Base-by-base conservation (phyloP, 2,329 filamentous ascomycete genomes). In the Tolypocladium capitatum region DNA sequence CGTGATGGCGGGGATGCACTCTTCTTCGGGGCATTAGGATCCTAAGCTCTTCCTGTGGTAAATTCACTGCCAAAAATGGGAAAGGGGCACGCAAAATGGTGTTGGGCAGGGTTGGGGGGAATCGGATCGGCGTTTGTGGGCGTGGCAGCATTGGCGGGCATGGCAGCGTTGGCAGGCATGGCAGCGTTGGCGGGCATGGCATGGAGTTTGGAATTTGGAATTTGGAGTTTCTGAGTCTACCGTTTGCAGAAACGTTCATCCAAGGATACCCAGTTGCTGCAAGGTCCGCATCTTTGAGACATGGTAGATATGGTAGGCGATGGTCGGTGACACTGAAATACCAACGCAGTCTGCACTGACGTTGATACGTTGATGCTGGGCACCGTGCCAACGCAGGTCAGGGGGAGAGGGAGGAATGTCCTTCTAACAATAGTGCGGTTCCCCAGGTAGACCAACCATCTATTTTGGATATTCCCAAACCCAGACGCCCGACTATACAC, bases 401-500 rank as follows among this genome's bases (percentile, higher is more conserved):
- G n/a, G n/a, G n/a, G n/a, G 21, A 41, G 14, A 1, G 21, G 14
- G 7, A 16, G 14, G 21, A 5, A 14, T 41, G 11, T 27, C 14
- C 24, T 10, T 3, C 14, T 14, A 41, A 27, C 21, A 40, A n/a
- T n/a, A 10, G 24, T 27, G 38, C 24, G 11, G 28, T 27, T 41
- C 21, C 38, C 14, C 14, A 13, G 21, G 21, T 18, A 16, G n/a
- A 28, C 30, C 24, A 30, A 40, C 21, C 16, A 10, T 18, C 16
- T 42, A 34, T 27, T 38, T 46, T 45, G 32, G 32, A 38, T 21
- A 21, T 38, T 36, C 34, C 45, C 18, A 46, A 30, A 40, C 45
- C 46, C 20, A 47, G n/a, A 42, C 46, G 46, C 46, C 46, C 46
- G 20, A 41, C 30, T 47, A 47, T 42, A 47, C 28, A 43, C 24